Conservation (phyloP, 192 early-diverging fungal genomes). For the Bifiguratus adelaidae region DNA sequence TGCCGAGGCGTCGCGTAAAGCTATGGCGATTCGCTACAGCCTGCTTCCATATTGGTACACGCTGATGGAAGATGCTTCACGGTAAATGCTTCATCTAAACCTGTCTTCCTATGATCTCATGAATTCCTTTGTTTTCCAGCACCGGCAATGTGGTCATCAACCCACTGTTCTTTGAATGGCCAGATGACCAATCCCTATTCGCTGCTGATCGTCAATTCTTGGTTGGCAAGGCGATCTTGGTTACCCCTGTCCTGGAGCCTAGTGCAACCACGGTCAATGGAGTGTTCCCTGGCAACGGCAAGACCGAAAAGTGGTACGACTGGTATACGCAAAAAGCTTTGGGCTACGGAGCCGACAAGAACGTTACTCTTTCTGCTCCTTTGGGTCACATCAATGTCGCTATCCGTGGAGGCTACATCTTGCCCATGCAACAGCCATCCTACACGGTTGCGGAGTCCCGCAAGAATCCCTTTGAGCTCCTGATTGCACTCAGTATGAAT, state of each 20-base stretch:
- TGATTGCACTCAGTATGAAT: slow-evolving; percentile 37
- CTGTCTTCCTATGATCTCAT: no score
- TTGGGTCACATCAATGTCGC: slow-evolving; percentile 46
- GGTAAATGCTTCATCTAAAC: no score
- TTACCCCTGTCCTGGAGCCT: slow-evolving; percentile 42
- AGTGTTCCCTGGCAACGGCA: slow-evolving; percentile 57
- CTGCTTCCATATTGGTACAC: slow-evolving; percentile 56
- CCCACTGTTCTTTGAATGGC: slow-evolving; percentile 42
- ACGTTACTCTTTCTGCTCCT: slow-evolving; percentile 23
- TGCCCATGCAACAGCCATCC: slow-evolving; percentile 36
- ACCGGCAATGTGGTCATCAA: slow-evolving; percentile 40
- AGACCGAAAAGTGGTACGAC: slow-evolving; percentile 53
- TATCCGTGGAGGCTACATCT: slow-evolving; percentile 45
- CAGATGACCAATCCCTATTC: slow-evolving; percentile 12
- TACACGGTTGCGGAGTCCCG: slow-evolving; percentile 33
- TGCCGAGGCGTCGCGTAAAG: slow-evolving; percentile 41
- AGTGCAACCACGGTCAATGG: slow-evolving; percentile 38
- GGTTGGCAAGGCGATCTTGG: slow-evolving; percentile 40
- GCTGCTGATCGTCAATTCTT: slow-evolving; percentile 49
- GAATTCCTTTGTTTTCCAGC: no score
- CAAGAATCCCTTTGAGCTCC: slow-evolving; percentile 25
- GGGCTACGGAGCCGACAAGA: slow-evolving; percentile 3
- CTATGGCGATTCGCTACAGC: slow-evolving; percentile 41
- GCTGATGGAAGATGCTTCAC: slow-evolving; percentile 29
- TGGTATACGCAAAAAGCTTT: slow-evolving; percentile 28